Evolutionary conservation across 129 eudicot species (phyloP), one percentile per base, ranked within the genome.

Genomic region (Saposhnikovia divaricata): DNA sequence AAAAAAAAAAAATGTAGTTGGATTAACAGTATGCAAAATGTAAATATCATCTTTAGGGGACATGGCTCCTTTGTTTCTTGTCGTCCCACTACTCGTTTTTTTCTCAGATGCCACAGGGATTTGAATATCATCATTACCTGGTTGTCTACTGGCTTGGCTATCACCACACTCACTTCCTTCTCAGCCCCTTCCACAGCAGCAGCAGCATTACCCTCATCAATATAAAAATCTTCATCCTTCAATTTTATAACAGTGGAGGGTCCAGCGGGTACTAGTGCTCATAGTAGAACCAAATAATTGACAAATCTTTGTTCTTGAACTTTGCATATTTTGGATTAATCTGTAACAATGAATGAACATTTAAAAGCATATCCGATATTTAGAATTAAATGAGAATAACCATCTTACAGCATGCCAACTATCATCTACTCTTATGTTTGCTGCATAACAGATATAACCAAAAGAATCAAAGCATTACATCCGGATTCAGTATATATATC

Each of bases 261-360:
- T 59, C 68, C 68, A 59, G 11, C 34, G 4, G 15, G 68, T 7
- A 59, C 68, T 59, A 59, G 68, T 59, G 68, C 68, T 59, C 69
- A 61, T 61, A 61, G 25, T 10, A 9, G 27, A 10, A 61, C 69
- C 69, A 61, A 61, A n/a, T n/a, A n/a, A 61, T 5, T n/a, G 69
- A 61, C 69, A 61, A 23, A 21, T 61, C 69, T 61, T 25, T 61
- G 69, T 61, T 61, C 69, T 61, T 61, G 16, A 61, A 61, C 34
- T 61, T 61, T 3, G 69, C 69, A 61, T 61, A 61, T 61, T 61
- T 61, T 61, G 69, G 69, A 61, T 61, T 61, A 61, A 61, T 61
- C 69, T 61, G 34, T 10, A 61, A 61, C 69, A 11, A 61, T 61
- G 69, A 61, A 61, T 25, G 69, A 10, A 61, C 69, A n/a, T 61